phyloP scores from a whole-genome alignment of 1,139 yeast species.

The Geotrichum restrictum region DNA sequence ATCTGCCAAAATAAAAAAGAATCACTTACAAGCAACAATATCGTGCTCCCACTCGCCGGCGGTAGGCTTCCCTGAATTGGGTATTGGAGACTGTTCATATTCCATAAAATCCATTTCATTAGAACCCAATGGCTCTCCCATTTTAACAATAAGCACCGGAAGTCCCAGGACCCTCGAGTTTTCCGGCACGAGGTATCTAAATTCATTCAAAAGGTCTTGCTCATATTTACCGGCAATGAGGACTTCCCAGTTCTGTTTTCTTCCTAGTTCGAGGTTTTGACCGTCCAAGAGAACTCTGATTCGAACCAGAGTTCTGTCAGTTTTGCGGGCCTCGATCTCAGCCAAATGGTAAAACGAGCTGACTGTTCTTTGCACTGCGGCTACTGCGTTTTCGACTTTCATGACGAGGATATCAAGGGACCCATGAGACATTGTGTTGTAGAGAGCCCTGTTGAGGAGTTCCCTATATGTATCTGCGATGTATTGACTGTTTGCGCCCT shows the following conservation, averaged over 20 bases:
- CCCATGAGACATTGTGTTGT: slow-evolving; percentile 34
- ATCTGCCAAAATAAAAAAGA: background rate
- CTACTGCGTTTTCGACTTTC: slow-evolving; percentile 31
- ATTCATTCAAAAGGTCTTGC: slow-evolving; percentile 26
- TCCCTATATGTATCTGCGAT: slow-evolving; percentile 26
- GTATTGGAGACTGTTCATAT: no score
- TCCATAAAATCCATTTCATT: no score
- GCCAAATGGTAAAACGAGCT: slow-evolving; percentile 34
- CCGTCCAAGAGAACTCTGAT: slow-evolving; percentile 41
- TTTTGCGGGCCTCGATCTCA: slow-evolving; percentile 25
- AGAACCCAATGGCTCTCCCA: slow-evolving; percentile 18
- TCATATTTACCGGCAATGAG: slow-evolving; percentile 32
- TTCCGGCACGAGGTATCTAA: slow-evolving; percentile 31
- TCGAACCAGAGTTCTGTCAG: slow-evolving; percentile 29
- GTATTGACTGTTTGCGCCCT: slow-evolving; percentile 25
- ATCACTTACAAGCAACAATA: slow-evolving; percentile 27
- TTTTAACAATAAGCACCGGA: slow-evolving; percentile 32
- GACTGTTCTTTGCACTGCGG: slow-evolving; percentile 34
- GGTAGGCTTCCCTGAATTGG: slow-evolving; percentile 1
- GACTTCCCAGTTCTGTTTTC: slow-evolving; percentile 38
- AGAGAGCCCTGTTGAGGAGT: slow-evolving; percentile 32
- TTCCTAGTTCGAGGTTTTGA: slow-evolving; percentile 29
- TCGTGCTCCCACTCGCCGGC: slow-evolving; percentile 27
- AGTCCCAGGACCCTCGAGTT: slow-evolving; percentile 28
- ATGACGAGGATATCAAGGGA: slow-evolving; percentile 37